phyloP scores from a whole-genome alignment of 2,329 filamentous ascomycete genomes.

The Rhynchosporium secalis region DNA sequence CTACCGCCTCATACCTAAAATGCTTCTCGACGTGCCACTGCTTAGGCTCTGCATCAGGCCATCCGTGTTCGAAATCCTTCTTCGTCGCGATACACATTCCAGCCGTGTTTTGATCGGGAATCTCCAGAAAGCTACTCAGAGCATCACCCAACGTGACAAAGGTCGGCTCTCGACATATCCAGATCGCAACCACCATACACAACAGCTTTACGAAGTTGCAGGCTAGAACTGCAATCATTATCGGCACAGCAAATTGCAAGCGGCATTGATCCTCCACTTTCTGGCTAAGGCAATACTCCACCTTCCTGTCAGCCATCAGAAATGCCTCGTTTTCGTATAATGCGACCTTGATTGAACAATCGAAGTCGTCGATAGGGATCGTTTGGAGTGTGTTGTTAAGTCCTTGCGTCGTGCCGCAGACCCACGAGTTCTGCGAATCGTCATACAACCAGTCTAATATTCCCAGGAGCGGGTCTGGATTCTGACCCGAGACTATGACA shows the following conservation, averaged over 20 bases:
- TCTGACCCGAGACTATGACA: conserved; percentile 21
- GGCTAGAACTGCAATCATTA: conserved; percentile 26
- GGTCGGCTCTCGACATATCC: conserved; percentile 24
- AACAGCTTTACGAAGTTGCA: conserved; percentile 26
- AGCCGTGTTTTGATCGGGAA: conserved; percentile 22
- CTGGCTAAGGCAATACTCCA: conserved; percentile 27
- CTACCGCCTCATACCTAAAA: conserved; percentile 25
- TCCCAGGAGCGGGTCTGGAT: conserved; percentile 22
- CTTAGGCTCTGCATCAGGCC: conserved; percentile 22
- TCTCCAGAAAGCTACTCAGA: conserved; percentile 18
- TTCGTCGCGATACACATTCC: conserved; percentile 28
- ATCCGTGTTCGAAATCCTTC: conserved; percentile 26
- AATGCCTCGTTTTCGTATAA: conserved; percentile 17
- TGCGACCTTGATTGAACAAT: conserved; percentile 21
- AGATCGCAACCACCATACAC: conserved; percentile 23
- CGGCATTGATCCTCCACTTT: conserved; percentile 24
- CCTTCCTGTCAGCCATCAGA: conserved; percentile 20
- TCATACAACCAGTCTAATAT: conserved; percentile 26
- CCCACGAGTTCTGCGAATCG: conserved; percentile 23
- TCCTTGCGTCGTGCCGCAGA: conserved; percentile 22
- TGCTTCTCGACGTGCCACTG: conserved; percentile 19
- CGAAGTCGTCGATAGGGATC: conserved; percentile 24
- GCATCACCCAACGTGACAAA: conserved; percentile 27
- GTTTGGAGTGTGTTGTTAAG: conserved; percentile 21
- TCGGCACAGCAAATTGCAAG: conserved; percentile 26